A percentile compares a stretch with the other conserved stretches of the same genome.
Conservation (phyloP, 352 stramenopile genomes). For the Globisporangium cystogenes region DNA sequence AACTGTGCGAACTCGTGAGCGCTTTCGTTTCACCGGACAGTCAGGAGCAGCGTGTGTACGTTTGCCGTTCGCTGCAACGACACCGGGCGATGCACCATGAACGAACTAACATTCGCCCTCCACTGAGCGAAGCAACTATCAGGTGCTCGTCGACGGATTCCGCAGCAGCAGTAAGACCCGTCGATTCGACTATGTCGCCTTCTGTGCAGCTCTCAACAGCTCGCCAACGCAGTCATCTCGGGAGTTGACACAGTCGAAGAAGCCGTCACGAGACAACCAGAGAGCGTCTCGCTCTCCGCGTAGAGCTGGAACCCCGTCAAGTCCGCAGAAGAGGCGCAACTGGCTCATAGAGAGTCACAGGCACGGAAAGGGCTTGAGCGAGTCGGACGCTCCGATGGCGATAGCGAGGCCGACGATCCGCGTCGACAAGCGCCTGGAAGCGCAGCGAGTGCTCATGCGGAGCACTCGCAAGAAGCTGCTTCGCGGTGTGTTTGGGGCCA, state of each 20-base stretch:
- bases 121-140: neutral
- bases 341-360: neutral
- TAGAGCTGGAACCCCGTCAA: neutral
- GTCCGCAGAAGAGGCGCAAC: constrained; percentile 2
- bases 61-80: neutral
- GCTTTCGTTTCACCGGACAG: constrained; percentile 1
- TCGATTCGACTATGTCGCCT: neutral
- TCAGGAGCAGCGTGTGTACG: neutral
- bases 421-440: constrained; percentile 42
- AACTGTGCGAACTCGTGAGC: constrained; percentile 1
- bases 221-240: neutral
- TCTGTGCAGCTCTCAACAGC: neutral
- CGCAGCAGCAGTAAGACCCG: neutral
- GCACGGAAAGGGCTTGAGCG: neutral
- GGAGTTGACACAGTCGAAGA: neutral
- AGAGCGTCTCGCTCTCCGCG: constrained; percentile 2
- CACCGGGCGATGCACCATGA: too few relatives aligned
- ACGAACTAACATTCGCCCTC: neutral
- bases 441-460: constrained; percentile 33
- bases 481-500: constrained; percentile 24
- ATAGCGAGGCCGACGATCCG: constrained; percentile 22
- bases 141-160: constrained; percentile 4
- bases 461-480: constrained; percentile 55
- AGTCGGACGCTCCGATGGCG: neutral
- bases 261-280: neutral